Percentiles rank a stretch among this genome's conserved stretches.
These are phyloP conservation scores for Mycothermus thermophilus DNA, from an alignment of 495 filamentous ascomycete genomes.

Conservation along the genomic window DNA sequence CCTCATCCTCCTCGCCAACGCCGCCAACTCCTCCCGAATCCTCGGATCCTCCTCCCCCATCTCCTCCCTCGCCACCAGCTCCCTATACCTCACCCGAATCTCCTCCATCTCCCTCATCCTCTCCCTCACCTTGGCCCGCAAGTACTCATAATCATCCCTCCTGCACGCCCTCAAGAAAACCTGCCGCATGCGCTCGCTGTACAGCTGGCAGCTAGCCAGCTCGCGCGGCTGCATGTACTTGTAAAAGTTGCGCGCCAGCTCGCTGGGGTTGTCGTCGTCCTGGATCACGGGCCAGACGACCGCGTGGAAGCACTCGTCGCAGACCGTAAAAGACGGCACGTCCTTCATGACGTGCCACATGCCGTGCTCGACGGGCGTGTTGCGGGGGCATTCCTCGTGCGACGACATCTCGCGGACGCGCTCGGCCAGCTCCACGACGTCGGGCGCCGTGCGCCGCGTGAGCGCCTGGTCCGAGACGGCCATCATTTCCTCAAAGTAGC, in stretches of 20 bases:
- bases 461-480: conserved; percentile 25
- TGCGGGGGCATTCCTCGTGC: conserved; percentile 24
- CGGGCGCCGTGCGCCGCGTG: conserved; percentile 15
- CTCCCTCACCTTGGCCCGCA: conserved; percentile 37
- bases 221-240: conserved; percentile 31
- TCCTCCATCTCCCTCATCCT: conserved; percentile 25
- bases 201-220: conserved; percentile 55
- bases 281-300: conserved; percentile 51
- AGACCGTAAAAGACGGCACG: conserved; percentile 29
- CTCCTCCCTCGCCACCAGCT: conserved; percentile 26
- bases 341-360: conserved; percentile 29
- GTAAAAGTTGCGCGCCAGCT: conserved; percentile 44
- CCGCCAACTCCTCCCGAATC: conserved; percentile 29
- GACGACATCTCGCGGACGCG: conserved; percentile 20
- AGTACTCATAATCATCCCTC: conserved; percentile 40
- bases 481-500: conserved; percentile 31
- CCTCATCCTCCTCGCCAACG: conserved; percentile 8
- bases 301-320: conserved; percentile 46
- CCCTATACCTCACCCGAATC: conserved; percentile 16
- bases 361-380: conserved; percentile 12
- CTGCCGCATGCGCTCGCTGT: conserved; percentile 57
- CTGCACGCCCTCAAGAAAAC: conserved; percentile 46
- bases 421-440: conserved; percentile 25
- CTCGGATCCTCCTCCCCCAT: conserved; percentile 32
- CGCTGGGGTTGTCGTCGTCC: conserved; percentile 23